Evolutionary conservation across 2,329 filamentous ascomycete species (phyloP), one percentile per base, ranked within the genome.

Genomic region (Pseudonectria buxi): DNA sequence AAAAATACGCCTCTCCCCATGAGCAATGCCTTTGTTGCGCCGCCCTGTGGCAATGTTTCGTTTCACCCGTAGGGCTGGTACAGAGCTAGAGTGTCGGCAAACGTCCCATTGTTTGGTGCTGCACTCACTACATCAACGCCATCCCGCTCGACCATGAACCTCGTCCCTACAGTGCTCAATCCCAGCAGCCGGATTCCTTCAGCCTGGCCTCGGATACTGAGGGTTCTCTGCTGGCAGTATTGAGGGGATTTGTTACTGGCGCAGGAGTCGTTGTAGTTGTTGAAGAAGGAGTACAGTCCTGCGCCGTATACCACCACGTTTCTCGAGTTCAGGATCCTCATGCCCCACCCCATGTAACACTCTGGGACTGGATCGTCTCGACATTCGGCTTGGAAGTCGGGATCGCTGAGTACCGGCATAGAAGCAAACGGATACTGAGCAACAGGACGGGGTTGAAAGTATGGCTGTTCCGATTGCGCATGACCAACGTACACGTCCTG

Each of bases 381-480:
- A 7, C 51, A 54, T 24, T 38, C 28, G 13, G n/a, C 30, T 26
- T 42, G 32, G 25, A 54, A 54, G 30, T 53, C 25, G 2, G 51
- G 51, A 26, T 54, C 51, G 7, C 39, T 30, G 36, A 70, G 57
- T 10, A 61, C 51, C 2, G 56, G 28, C 14, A 65, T 60, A 1
- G 61, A 48, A 0, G 64, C 52, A 59, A 83, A 84, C 1, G 78
- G 81, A 7, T 62, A 61, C 0, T 69, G 66, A 0, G 80, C 75
- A 30, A 61, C 62, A 0, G 81, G 81, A 51, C 72, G 76, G 15
- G 79, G 76, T 56, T 86, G 81, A 59, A 75, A 84, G 60, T 86
- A 86, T 1, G 81, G 74, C 4, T 81, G 79, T 57, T 86, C 81
- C 32, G 80, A 79, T 54, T 86, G 81, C 31, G 79, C 72, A 47